Conservation (phyloP, 2,329 filamentous ascomycete genomes). For the Trichoderma sp. region DNA sequence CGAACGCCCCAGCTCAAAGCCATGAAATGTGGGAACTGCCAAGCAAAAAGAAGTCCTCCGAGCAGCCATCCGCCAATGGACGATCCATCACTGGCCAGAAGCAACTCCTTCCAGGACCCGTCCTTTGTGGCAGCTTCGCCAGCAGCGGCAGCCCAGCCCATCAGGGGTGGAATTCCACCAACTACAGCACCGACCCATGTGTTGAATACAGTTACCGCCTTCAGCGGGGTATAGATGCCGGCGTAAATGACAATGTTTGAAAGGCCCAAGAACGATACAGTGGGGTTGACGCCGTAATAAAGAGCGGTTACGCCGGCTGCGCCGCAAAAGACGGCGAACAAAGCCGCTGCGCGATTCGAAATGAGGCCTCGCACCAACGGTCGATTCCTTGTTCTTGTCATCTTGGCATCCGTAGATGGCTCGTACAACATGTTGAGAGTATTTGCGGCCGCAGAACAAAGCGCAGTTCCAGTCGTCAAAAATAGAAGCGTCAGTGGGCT, state of each 20-base stretch:
- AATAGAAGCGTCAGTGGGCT: constrained; percentile 91
- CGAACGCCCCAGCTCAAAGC: constrained; percentile 85
- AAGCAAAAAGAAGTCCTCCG: constrained; percentile 82
- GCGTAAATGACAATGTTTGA: constrained; percentile 90
- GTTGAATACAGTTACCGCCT: constrained; percentile 82
- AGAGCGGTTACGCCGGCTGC: constrained; percentile 70
- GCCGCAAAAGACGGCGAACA: constrained; percentile 79
- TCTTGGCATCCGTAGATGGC: constrained; percentile 83
- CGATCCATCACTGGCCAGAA: constrained; percentile 66
- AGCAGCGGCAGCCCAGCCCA: constrained; percentile 97
- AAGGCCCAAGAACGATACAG: constrained; percentile 81
- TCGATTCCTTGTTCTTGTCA: constrained; percentile 89
- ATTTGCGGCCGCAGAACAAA: constrained; percentile 91
- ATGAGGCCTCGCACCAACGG: constrained; percentile 85
- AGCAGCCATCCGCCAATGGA: constrained; percentile 85
- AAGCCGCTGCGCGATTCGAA: constrained; percentile 67
- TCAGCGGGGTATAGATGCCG: constrained; percentile 89
- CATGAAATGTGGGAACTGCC: constrained; percentile 99
- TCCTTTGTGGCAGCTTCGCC: constrained; percentile 80
- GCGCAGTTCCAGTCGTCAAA: constrained; percentile 83
- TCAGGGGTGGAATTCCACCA: constrained; percentile 89
- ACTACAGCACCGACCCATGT: constrained; percentile 95
- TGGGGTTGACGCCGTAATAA: constrained; percentile 91
- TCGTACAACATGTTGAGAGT: constrained; percentile 98
- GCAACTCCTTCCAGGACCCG: constrained; percentile 76